Base-by-base conservation (phyloP, 805 yeast species). In the Isabelozyma gotoi region DNA sequence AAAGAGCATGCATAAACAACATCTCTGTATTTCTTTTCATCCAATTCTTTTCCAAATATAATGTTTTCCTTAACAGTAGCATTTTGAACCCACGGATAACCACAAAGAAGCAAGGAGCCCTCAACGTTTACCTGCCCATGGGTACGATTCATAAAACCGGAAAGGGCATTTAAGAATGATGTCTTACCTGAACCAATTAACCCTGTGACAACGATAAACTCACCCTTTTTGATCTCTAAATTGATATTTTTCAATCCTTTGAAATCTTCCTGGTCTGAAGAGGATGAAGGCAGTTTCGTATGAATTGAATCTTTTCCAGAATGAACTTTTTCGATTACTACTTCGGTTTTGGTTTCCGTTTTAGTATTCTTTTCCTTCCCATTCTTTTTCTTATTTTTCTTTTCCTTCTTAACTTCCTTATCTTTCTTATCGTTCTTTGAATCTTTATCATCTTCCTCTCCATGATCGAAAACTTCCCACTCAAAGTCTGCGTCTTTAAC, bases 41-140 rank as follows among this genome's bases (percentile, higher is more conserved):
- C 78, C 44, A 59, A 81, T 15, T 75, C 76, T 16, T 58, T 47
- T 2, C 96, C 96, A 65, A 88, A 88, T 10, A 74, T 39, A 42
- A 88, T 86, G 57, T 88, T 88, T 15, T 85, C 89, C 55, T 78
- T 77, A 20, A 88, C 81, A 0, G 95, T 85, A 2, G 86, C 81
- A 63, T 87, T 88, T 55, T 85, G 91, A 35, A 88, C 79, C 96
- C 96, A 88, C 14, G 91, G 92, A 36, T 77, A 76, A 16, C 91
- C 87, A 77, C 76, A 53, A 53, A 79, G 56, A 24, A 81, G 57
- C 7, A 78, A 48, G 0, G 74, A 65, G 1, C 92, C 91, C 49
- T 73, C 71, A 4, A 80, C 67, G 31, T 63, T 62, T 2, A 84
- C 70, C 0, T 56, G 41, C 33, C 96, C 96, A 0, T 53, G 36